Percentiles rank a stretch among this genome's conserved stretches.
Conservation (phyloP, 768 basidiomycete genomes). For the Mycena indigotica region DNA sequence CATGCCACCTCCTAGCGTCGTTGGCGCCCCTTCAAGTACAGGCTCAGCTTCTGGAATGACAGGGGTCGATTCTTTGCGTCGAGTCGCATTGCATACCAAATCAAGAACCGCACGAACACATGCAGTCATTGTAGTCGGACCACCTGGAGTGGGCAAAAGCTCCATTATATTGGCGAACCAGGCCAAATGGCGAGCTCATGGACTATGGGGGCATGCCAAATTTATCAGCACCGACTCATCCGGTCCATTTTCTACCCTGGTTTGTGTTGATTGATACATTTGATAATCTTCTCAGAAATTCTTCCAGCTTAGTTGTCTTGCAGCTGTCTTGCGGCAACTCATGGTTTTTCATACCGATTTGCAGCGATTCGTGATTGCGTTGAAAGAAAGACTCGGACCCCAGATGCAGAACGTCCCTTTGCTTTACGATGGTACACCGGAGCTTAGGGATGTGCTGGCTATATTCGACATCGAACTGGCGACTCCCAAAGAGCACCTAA, state of each 20-base stretch:
- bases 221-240: slow-evolving; percentile 61
- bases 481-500: slow-evolving; percentile 54
- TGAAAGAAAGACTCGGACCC: slow-evolving; percentile 65
- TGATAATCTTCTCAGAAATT: neutral
- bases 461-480: slow-evolving; percentile 56
- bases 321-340: slow-evolving; percentile 70
- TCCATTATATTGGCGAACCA: slow-evolving; percentile 70
- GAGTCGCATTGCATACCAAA: slow-evolving; percentile 45
- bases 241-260: slow-evolving; percentile 70
- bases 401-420: slow-evolving; percentile 71
- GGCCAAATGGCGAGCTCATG: slow-evolving; percentile 72
- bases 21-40: slow-evolving; percentile 35
- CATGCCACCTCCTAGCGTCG: slow-evolving; percentile 26
- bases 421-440: slow-evolving; percentile 71
- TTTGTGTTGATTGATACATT: slow-evolving; percentile 28
- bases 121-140: slow-evolving; percentile 62
- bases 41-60: slow-evolving; percentile 23
- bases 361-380: slow-evolving; percentile 60
- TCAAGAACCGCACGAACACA: slow-evolving; percentile 54
- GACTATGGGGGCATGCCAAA: slow-evolving; percentile 78
- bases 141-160: slow-evolving; percentile 77
- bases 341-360: slow-evolving; percentile 75
- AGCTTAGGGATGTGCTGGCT: slow-evolving; percentile 62
- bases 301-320: slow-evolving; percentile 62
- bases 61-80: slow-evolving; percentile 43